Evolutionary conservation across 192 early-diverging fungal genomes (phyloP), one percentile per base, ranked within the genome.

Genomic region (Entophlyctis luteolus): DNA sequence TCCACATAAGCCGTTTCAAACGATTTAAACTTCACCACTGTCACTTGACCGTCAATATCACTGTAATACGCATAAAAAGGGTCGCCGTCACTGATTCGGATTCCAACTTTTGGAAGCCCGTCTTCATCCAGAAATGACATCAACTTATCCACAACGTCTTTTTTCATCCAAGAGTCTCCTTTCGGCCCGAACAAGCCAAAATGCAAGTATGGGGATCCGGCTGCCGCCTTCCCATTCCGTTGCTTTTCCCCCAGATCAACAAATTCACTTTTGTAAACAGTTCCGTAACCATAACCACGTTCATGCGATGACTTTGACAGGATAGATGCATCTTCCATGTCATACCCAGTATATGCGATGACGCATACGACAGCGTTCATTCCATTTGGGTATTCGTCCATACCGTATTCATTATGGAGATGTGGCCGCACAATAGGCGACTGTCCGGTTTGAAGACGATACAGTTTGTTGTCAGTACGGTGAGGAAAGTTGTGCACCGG

Each of bases 241-340:
- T 87, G 80, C 59, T 89, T 77, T 59, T 89, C 88, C 36, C 77
- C 71, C 68, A 99, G 75, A 71, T 98, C 93, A 1, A 98, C 65
- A 48, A 91, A 89, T 76, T 98, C 94, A 33, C 88, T 86, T 76
- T 99, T 99, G 80, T 95, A 96, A 22, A 99, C 88, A 0, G 91
- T 86, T 50, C 96, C 96, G 73, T 99, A 94, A 20, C 92, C 94
- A 63, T 97, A 99, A 8, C 95, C 96, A 50, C 96, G 89, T 81
- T 99, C 94, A 68, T 95, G 89, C 0, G 89, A 80, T 27, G 89
- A 91, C 71, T 98, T 98, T 79, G 92, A 92, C 36, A 99, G 72
- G 67, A 99, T 98, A 83, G 95, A 95, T 3, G 96, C 96, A 73
- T 99, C 96, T 83, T 99, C 96, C 96, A 99, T 99, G 75, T 99